Evolutionary conservation across 2,329 filamentous ascomycete species (phyloP), one percentile per base, ranked within the genome.

Genomic region (Aspergillus neoniger): DNA sequence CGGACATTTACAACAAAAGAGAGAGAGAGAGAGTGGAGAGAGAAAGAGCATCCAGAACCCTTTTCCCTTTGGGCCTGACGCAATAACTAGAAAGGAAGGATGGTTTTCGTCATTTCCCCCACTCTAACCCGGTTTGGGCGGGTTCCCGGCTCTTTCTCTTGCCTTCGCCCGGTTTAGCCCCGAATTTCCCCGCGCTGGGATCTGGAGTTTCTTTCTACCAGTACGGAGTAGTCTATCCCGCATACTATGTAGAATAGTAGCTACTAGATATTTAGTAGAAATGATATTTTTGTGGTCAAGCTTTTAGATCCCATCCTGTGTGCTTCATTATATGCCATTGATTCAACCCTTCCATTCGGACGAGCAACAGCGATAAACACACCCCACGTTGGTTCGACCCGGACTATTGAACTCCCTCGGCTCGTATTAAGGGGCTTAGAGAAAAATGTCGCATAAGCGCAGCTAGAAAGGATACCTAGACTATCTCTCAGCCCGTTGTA

Each of bases 101-200:
- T 55, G 53, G 59, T 61, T 60, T 63, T 67, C 63, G 60, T 65
- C 64, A 65, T 57, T 57, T 55, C 54, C 63, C 63, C 68, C 63
- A 60, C 64, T 57, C 63, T 69, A 65, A 57, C 21, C 64, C 58
- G 9, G n/a, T 54, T 62, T 25, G 10, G 61, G 63, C 28, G 50
- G 48, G 19, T 55, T 55, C 43, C 65, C 61, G 61, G 58, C 41
- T 65, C 61, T 63, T 67, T 59, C 55, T 66, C 60, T 66, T 60
- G 57, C 54, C 41, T 30, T 48, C 57, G 55, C 52, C 54, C 61
- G 61, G 48, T 49, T 58, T 55, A 23, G 32, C 61, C 60, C 69
- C 69, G 67, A 62, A 47, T 60, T 65, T 65, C 65, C 60, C 66
- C 68, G 65, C 56, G 32, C 32, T 23, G 30, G 43, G 12, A 5